A percentile compares a stretch with the other conserved stretches of the same genome.
phyloP scores from a whole-genome alignment of 2,329 filamentous ascomycete genomes.

The Xylariaceae sp. region DNA sequence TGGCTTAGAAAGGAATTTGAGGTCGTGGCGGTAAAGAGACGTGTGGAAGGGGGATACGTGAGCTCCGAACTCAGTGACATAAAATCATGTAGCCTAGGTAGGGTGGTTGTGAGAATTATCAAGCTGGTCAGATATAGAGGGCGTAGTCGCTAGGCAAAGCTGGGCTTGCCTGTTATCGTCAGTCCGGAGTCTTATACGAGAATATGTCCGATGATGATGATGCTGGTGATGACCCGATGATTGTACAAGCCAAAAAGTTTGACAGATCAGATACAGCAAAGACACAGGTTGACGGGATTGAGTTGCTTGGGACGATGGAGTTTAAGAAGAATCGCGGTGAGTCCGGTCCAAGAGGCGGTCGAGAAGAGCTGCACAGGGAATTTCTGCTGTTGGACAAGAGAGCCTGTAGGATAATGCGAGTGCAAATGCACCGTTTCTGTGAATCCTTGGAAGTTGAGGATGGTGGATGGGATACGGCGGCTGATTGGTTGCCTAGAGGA shows the following conservation, averaged over 20 bases:
- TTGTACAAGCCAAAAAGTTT: not conserved
- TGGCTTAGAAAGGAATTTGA: constrained; percentile 4
- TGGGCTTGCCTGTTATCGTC: constrained; percentile 1
- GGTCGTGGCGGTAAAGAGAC: constrained; percentile 24
- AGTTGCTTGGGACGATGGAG: not conserved
- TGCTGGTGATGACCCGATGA: constrained; percentile 1
- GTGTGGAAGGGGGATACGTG: constrained; percentile 1
- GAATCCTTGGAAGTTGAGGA: constrained; percentile 10
- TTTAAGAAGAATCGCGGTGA: constrained; percentile 15
- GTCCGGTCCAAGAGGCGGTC: constrained; percentile 3
- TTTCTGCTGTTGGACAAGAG: constrained; percentile 13
- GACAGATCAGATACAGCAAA: constrained; percentile 11
- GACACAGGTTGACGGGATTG: not conserved
- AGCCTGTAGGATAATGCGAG: constrained; percentile 10
- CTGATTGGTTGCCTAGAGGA: constrained; percentile 21
- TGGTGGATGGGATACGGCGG: not conserved
- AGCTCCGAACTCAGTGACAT: constrained; percentile 2
- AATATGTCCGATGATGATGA: no score
- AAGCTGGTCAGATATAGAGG: constrained; percentile 20
- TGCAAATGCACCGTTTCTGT: constrained; percentile 25
- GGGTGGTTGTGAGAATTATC: constrained; percentile 18
- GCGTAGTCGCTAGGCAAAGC: constrained; percentile 23
- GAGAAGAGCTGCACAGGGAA: not conserved
- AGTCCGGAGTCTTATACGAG: constrained; percentile 21
- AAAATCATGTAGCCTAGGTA: constrained; percentile 16